Conservation (phyloP, 345 rosid species). For the Arabis alpina region DNA sequence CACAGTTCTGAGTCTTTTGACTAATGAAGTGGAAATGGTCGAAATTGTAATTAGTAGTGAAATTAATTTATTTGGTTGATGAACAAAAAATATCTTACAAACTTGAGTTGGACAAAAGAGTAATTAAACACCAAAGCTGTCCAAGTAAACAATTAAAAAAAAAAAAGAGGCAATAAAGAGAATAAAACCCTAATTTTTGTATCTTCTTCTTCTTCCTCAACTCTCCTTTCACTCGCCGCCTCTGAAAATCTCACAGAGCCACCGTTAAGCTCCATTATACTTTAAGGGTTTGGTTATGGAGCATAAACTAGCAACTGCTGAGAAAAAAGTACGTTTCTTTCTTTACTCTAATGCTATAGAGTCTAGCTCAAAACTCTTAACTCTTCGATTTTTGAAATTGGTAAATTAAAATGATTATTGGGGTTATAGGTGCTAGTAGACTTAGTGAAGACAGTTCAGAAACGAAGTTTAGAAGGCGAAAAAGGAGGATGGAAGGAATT, state of each 20-base stretch:
- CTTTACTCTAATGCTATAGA: too few species aligned
- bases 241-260: slow-evolving; percentile 18
- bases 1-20: too few species aligned
- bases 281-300: slow-evolving; percentile 41
- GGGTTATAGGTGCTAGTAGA: slow-evolving; percentile 62
- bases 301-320: slow-evolving; percentile 48
- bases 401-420: not conserved
- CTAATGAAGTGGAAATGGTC: not conserved
- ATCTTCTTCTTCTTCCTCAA: not conserved
- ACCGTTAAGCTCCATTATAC: slow-evolving; percentile 11
- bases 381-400: not conserved
- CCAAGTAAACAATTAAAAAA: not conserved
- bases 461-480: slow-evolving; percentile 54
- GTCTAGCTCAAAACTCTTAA: too few species aligned
- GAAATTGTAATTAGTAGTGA: too few species aligned
- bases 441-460: slow-evolving; percentile 68
- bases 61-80: too few species aligned
- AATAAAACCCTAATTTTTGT: slow-evolving; percentile 34
- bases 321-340: slow-evolving; percentile 39
- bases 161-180: not conserved
- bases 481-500: slow-evolving; percentile 81
- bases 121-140: slow-evolving; percentile 1
- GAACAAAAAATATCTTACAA: too few species aligned
- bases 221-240: slow-evolving; percentile 29
- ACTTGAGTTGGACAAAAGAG: slow-evolving; percentile 14